Evolutionary conservation across 208 protist genomes (phyloP).

Genomic region (Blastocrithidia nonstop): DNA sequence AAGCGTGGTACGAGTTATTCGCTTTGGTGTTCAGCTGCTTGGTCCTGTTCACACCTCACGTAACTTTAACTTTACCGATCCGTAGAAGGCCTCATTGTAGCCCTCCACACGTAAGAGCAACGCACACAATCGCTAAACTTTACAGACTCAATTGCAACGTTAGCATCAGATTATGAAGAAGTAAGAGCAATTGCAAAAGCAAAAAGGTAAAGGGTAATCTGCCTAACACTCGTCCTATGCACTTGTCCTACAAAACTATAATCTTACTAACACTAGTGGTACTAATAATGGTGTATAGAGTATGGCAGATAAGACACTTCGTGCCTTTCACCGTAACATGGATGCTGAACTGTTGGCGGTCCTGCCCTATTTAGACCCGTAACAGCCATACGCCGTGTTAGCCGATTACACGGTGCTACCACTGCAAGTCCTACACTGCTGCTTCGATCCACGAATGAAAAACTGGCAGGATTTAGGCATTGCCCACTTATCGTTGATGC

Average conservation of each 20-base stretch:
- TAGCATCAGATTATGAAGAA: no score
- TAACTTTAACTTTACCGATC: no score
- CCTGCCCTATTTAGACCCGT: constrained; percentile 26
- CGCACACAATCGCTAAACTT: background rate
- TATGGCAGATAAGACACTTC: background rate
- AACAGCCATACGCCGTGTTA: constrained; percentile 67
- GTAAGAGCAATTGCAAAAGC: no score
- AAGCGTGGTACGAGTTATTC: constrained; percentile 33
- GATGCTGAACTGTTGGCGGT: constrained; percentile 21
- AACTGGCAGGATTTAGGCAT: constrained; percentile 55
- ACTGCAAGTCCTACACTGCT: constrained; percentile 80
- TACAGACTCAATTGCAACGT: background rate
- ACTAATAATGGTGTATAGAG: background rate
- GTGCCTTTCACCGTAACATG: constrained; percentile 1
- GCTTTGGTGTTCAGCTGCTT: constrained; percentile 24
- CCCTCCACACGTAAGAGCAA: no score
- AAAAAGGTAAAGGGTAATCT: no score
- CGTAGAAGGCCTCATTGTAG: no score
- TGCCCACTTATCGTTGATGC: constrained; percentile 53
- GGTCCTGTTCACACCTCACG: no score
- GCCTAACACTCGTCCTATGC: no score
- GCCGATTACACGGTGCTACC: constrained; percentile 36
- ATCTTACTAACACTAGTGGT: background rate
- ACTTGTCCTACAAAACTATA: no score
- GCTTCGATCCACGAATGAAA: constrained; percentile 59